These are phyloP conservation scores for Pezicula carpinea DNA, from an alignment of 2,329 filamentous ascomycete genomes.

Conservation along the genomic window DNA sequence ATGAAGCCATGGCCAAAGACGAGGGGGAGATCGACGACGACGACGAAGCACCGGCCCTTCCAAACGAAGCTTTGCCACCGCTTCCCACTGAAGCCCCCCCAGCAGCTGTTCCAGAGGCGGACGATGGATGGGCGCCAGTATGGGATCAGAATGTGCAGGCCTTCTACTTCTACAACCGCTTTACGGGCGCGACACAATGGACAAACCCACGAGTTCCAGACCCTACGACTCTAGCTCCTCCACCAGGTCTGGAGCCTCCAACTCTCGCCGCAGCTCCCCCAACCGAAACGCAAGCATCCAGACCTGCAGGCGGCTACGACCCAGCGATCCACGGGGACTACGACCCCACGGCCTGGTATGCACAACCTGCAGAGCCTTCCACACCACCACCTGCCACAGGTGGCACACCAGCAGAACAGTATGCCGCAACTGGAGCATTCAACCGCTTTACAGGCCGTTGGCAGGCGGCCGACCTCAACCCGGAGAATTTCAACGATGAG, in stretches of 20 bases:
- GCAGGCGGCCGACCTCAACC: conserved; percentile 61
- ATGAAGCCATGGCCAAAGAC: conserved; percentile 16
- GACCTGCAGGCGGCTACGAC: conserved; percentile 75
- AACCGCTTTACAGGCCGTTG: conserved; percentile 87
- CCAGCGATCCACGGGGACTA: conserved; percentile 95
- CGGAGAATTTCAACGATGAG: conserved; percentile 79
- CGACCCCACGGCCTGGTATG: conserved; percentile 94
- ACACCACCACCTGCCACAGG: conserved; percentile 28
- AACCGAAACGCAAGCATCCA: conserved; percentile 25
- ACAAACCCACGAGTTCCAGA: conserved; percentile 75
- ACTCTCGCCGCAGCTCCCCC: conserved; percentile 22
- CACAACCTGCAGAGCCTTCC: conserved; percentile 48
- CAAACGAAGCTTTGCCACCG: conserved; percentile 26
- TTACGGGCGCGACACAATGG: conserved; percentile 73
- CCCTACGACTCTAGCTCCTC: conserved; percentile 22
- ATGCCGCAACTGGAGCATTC: conserved; percentile 71
- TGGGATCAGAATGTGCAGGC: conserved; percentile 67
- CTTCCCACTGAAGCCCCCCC: conserved; percentile 47
- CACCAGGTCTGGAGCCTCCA: conserved; percentile 26
- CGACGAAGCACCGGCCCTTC: conserved; percentile 39
- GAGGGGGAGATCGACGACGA: conserved; percentile 29
- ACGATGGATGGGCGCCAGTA: conserved; percentile 75
- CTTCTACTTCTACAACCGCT: conserved; percentile 83
- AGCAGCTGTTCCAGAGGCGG: conserved; percentile 45
- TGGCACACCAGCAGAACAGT: conserved; percentile 44